Evolutionary conservation across 495 filamentous ascomycete genomes (phyloP), one percentile per base, ranked within the genome.

Genomic region (Hypoxylon fragiforme): DNA sequence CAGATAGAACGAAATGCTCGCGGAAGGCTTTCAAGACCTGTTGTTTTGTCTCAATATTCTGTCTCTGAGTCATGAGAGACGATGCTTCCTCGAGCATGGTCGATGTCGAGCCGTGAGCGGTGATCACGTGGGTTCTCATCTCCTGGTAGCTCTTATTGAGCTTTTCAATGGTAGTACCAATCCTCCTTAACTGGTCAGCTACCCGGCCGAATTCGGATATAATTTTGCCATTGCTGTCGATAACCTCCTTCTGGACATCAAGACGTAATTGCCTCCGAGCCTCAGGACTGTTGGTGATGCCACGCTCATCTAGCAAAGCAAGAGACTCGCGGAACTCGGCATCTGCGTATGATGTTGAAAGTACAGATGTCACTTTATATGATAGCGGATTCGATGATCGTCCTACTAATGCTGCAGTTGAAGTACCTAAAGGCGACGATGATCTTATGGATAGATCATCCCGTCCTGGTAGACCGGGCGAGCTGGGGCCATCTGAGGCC

Each of bases 321-420:
- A 99, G 77, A 26, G 91, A 87, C 74, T 95, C 88, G 45, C 91
- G 83, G 52, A 97, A 95, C 53, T 97, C 92, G 2, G 88, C 81
- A 69, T 97, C 94, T 24, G 89, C 86, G 71, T 96, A 97, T 0
- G 92, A 96, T 2, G 89, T 83, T 11, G 94, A 96, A 26, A 97
- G 83, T 13, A 97, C 87, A 41, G 80, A 86, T 12, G 89, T 88
- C 52, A 97, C 76, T 66, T 92, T 88, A 12, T 78, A 73, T 0
- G 87, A 85, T 41, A 92, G 71, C 2, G 86, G 85, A 70, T 82
- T 89, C 58, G 56, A 54, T 6, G 50, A 9, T n/a, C 62, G 49
- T 22, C 40, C 54, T 15, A 26, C 16, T 15, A 32, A 42, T n/a
- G 47, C 51, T 5, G 54, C 34, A 18, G 24, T 30, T 15, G 43